These are phyloP conservation scores for Bryoglossum gracile DNA, from an alignment of 495 filamentous ascomycete genomes.

Conservation along the genomic window DNA sequence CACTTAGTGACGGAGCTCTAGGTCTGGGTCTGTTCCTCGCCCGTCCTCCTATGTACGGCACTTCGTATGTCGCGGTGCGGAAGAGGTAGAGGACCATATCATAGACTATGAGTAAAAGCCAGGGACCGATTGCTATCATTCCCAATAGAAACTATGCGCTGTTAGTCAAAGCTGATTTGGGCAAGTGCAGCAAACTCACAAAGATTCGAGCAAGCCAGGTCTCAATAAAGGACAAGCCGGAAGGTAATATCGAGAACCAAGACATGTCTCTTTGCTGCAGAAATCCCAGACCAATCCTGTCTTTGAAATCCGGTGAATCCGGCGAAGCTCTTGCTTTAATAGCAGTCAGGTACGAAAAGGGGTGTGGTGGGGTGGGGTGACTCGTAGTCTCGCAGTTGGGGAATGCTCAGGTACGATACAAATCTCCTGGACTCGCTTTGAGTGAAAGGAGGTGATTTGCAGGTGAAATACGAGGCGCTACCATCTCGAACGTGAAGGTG, in stretches of 20 bases:
- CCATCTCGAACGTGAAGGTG: constrained; percentile 8
- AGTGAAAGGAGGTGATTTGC: background rate
- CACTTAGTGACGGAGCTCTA: constrained; percentile 55
- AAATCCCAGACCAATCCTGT: background rate
- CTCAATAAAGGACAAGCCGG: constrained; percentile 48
- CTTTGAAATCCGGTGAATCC: constrained; percentile 7
- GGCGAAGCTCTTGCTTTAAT: background rate
- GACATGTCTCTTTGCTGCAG: constrained; percentile 43
- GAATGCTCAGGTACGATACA: background rate
- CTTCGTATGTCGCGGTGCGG: constrained; percentile 49
- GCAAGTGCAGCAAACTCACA: constrained; percentile 35
- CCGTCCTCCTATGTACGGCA: constrained; percentile 56
- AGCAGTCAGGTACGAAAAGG: background rate
- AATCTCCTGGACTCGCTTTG: background rate
- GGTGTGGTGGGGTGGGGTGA: background rate
- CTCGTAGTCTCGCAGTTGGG: background rate
- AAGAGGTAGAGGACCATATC: constrained; percentile 60
- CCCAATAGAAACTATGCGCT: constrained; percentile 52
- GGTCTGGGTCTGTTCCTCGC: constrained; percentile 55
- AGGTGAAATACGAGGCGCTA: constrained; percentile 3
- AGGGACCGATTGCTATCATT: constrained; percentile 57
- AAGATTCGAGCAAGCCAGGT: constrained; percentile 58
- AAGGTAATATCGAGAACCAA: constrained; percentile 59
- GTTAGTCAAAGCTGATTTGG: constrained; percentile 3
- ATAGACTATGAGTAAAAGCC: constrained; percentile 57